Conservation (phyloP, 257 asterid species). For the Linaria vulgaris region DNA sequence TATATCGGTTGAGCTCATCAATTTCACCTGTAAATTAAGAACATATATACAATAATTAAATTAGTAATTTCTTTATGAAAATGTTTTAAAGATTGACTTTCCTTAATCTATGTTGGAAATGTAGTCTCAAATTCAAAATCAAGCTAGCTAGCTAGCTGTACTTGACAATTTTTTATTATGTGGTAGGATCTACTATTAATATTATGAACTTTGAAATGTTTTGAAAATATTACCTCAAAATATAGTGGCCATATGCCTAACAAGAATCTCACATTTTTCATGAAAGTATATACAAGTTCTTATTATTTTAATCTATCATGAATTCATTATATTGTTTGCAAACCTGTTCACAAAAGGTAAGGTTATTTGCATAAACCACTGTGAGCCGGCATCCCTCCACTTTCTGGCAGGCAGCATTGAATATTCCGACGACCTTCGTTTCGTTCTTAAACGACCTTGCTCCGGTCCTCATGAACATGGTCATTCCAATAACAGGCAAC, state of each 20-base stretch:
- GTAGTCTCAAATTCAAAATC: too few relatives aligned
- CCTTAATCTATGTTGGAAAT: too few relatives aligned
- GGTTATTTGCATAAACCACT: conserved; percentile 64
- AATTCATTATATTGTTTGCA: background rate
- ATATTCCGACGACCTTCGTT: conserved; percentile 49
- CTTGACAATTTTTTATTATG: too few relatives aligned
- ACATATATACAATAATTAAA: too few relatives aligned
- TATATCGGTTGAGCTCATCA: conserved; percentile 66
- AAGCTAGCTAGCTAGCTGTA: too few relatives aligned
- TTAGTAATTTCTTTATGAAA: too few relatives aligned
- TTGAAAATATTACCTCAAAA: too few relatives aligned
- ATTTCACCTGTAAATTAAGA: conserved; percentile 41
- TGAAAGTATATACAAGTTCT: background rate
- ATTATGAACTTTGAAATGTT: too few relatives aligned
- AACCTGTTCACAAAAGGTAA: conserved; percentile 73
- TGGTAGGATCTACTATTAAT: too few relatives aligned
- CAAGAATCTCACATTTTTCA: background rate
- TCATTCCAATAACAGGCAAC: conserved; percentile 46
- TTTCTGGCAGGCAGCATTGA: conserved; percentile 44
- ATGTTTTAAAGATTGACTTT: too few relatives aligned
- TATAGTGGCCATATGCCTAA: too few relatives aligned
- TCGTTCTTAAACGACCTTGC: conserved; percentile 67
- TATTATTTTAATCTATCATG: too few relatives aligned
- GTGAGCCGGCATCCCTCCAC: conserved; percentile 49
- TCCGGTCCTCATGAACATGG: conserved; percentile 69